Base-by-base conservation (phyloP, 441 rosid genomes). In the Corymbia citriodora region DNA sequence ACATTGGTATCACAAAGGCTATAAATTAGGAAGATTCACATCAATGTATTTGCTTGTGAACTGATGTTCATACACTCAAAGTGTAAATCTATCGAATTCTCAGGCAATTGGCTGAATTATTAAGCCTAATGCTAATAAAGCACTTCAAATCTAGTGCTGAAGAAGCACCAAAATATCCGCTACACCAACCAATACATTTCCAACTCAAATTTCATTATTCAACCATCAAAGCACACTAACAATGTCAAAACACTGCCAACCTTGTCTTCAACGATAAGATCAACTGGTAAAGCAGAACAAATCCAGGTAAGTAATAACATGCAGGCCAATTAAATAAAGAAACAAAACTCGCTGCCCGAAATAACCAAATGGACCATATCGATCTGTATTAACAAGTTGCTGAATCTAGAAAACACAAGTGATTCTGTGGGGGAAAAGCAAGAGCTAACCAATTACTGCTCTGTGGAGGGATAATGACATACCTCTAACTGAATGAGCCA, bases 401-500 rank as follows among this genome's bases (percentile, higher is more conserved):
- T 23, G 50, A 40, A 79, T 45, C 16, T 9, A 45, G n/a, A 23
- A 36, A 45, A 52, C 18, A 23, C 85, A 23, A 12, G 85, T 45
- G 52, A 79, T 79, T 25, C 10, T 25, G n/a, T 2, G 52, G 6
- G n/a, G 52, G 52, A 45, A 79, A 79, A 29, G 72, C 29, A n/a
- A 45, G 85, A 23, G 85, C n/a, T 21, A 11, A 19, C 83, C 52
- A 17, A 23, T 79, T 45, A 79, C 52, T 23, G 85, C 52, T 79
- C 18, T 45, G n/a, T 45, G 85, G 85, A 45, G 85, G 85, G 29
- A 45, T 45, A 79, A 79, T 79, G 85, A 21, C 68, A 27, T 90
- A 90, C 91, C 91, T 90, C 91, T 72, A 90, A 87, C 40, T 90
- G 91, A 70, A 90, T 87, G 89, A 90, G 89, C 91, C 89, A 90